Conservation (phyloP, 352 stramenopile genomes). For the Blastocystis sp. region DNA sequence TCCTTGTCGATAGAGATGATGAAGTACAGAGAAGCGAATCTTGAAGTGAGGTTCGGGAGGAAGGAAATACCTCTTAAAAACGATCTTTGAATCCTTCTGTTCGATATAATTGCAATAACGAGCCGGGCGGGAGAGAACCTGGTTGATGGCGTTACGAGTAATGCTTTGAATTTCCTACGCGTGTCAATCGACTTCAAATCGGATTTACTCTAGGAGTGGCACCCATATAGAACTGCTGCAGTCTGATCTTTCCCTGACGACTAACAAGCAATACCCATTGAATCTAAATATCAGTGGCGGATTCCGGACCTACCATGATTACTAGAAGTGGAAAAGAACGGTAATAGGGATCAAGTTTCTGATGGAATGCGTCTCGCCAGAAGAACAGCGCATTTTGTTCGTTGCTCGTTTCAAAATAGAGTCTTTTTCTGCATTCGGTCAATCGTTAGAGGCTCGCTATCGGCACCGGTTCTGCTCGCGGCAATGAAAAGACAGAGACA, state of each 20-base stretch:
- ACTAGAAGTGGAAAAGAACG: neutral
- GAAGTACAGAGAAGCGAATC: slow-evolving; percentile 94
- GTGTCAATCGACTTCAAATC: slow-evolving; percentile 57
- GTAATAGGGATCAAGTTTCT: neutral
- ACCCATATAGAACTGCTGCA: slow-evolving; percentile 84
- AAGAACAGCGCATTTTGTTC: neutral
- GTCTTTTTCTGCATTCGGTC: neutral
- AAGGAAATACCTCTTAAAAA: slow-evolving; percentile 84
- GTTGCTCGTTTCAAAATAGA: neutral
- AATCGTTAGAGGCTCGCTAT: neutral
- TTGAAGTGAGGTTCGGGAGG: slow-evolving; percentile 68
- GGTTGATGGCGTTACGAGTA: slow-evolving; percentile 81
- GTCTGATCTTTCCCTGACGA: slow-evolving; percentile 84
- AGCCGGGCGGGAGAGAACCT: slow-evolving; percentile 77
- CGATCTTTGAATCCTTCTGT: slow-evolving; percentile 94
- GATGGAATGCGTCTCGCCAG: neutral
- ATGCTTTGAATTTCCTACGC: slow-evolving; percentile 79
- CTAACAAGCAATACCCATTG: slow-evolving; percentile 83
- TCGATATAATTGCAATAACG: slow-evolving; percentile 87
- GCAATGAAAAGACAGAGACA: slow-evolving; percentile 47
- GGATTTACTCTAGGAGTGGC: slow-evolving; percentile 75
- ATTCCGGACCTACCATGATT: slow-evolving; percentile 35
- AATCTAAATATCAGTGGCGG: slow-evolving; percentile 73
- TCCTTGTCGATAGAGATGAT: slow-evolving; percentile 88
- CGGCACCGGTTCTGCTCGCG: neutral